These are phyloP conservation scores for Pseudisothecium myosuroides DNA, from an alignment of 225 moss, liverwort and hornwort genomes.

Conservation along the genomic window DNA sequence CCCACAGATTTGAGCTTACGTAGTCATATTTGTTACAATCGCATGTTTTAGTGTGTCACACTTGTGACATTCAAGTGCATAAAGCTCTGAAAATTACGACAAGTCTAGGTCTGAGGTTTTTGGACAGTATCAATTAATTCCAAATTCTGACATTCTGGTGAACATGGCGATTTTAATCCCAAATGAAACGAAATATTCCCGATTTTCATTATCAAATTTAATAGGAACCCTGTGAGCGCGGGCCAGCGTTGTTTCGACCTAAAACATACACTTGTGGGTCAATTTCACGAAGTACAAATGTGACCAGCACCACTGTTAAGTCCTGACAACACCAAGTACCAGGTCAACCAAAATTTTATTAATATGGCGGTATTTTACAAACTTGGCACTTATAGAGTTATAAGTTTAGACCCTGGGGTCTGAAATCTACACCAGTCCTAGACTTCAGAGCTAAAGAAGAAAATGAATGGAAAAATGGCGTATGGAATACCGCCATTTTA, in stretches of 20 bases:
- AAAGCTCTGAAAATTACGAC: neutral
- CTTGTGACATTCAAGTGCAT: neutral
- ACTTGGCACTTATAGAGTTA: too few relatives aligned
- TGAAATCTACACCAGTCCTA: too few relatives aligned
- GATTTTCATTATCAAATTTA: neutral
- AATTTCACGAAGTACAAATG: neutral
- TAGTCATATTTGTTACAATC: neutral
- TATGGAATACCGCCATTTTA: too few relatives aligned
- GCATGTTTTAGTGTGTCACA: neutral
- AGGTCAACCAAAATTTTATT: too few relatives aligned
- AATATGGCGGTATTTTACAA: too few relatives aligned
- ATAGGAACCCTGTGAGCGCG: neutral
- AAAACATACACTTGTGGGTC: neutral
- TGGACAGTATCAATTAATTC: neutral
- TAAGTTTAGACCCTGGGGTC: too few relatives aligned
- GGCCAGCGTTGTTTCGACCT: neutral
- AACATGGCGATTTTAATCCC: neutral
- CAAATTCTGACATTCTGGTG: neutral
- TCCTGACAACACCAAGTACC: neutral
- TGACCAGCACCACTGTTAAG: neutral
- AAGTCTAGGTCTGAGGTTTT: neutral
- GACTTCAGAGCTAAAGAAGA: too few relatives aligned
- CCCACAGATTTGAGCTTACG: too few relatives aligned
- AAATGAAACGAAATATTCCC: neutral
- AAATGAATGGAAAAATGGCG: too few relatives aligned